phyloP scores from a whole-genome alignment of 805 yeast genomes.

The Wickerhamomyces tratensis region DNA sequence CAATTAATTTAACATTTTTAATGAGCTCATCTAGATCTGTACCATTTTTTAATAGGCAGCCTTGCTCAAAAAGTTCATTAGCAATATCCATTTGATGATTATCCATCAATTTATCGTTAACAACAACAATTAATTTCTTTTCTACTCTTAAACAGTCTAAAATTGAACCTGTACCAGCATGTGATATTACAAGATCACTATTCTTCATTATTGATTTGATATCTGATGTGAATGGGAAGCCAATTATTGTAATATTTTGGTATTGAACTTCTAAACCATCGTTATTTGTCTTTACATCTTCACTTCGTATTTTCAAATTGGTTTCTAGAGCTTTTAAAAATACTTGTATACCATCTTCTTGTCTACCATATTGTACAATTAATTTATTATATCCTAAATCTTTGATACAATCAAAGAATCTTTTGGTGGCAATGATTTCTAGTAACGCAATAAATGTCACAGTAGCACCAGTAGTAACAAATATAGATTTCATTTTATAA shows the following conservation, averaged over 20 bases:
- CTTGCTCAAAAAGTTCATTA: conserved; percentile 30
- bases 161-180: conserved; percentile 90
- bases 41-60: conserved; percentile 19
- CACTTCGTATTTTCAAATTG: background rate
- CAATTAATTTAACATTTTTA: conserved; percentile 9
- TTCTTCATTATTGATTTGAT: conserved; percentile 30
- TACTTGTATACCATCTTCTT: conserved; percentile 16
- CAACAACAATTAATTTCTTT: conserved; percentile 58
- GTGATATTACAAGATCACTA: conserved; percentile 65
- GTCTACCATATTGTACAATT: conserved; percentile 53
- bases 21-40: conserved; percentile 6
- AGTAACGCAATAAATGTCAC: conserved; percentile 65
- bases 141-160: conserved; percentile 56
- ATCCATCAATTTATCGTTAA: conserved; percentile 68
- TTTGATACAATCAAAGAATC: conserved; percentile 27
- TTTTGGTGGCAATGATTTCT: conserved; percentile 24
- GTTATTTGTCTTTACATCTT: background rate
- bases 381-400: conserved; percentile 28
- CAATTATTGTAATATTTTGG: conserved; percentile 23
- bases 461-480: conserved; percentile 89
- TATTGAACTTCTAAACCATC: conserved; percentile 1
- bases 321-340: conserved; percentile 1
- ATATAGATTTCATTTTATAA: conserved; percentile 8
- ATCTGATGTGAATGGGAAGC: conserved; percentile 36
- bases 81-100: conserved; percentile 83